Percentiles rank a stretch among this genome's conserved stretches.
phyloP scores from a whole-genome alignment of 208 protist genomes.

The Trypanosoma scelopori region DNA sequence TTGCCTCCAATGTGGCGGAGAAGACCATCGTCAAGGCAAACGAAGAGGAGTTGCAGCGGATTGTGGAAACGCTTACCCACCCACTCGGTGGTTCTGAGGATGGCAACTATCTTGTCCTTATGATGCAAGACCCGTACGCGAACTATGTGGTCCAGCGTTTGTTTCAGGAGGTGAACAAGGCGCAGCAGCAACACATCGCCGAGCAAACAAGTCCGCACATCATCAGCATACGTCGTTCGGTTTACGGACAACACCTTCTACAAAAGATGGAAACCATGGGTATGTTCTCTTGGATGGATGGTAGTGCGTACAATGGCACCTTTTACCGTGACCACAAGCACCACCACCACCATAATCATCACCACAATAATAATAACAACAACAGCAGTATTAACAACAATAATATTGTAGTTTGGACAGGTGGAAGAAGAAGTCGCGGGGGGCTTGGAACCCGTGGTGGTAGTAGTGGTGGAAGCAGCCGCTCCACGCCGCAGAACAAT shows the following conservation, averaged over 20 bases:
- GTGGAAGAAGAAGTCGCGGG: constrained; percentile 26
- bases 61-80: constrained; percentile 70
- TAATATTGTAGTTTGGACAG: background rate
- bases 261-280: constrained; percentile 71
- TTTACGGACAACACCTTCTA: constrained; percentile 76
- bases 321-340: constrained; percentile 4
- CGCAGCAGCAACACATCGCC: constrained; percentile 57
- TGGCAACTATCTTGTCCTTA: constrained; percentile 81
- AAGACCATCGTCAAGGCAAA: constrained; percentile 89
- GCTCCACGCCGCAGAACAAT: background rate
- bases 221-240: constrained; percentile 46
- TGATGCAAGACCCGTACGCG: constrained; percentile 97
- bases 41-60: constrained; percentile 69
- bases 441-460: background rate
- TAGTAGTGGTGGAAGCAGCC: background rate
- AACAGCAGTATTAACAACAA: too few species aligned
- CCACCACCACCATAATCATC: too few species aligned
- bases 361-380: too few species aligned
- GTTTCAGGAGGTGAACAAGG: constrained; percentile 66
- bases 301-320: constrained; percentile 10
- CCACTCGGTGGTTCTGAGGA: constrained; percentile 44
- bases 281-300: constrained; percentile 35
- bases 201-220: constrained; percentile 55
- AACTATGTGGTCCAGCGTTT: constrained; percentile 98
- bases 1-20: constrained; percentile 98